Evolutionary conservation across 1,139 yeast genomes (phyloP).

Genomic region (Taiozyma sp.): DNA sequence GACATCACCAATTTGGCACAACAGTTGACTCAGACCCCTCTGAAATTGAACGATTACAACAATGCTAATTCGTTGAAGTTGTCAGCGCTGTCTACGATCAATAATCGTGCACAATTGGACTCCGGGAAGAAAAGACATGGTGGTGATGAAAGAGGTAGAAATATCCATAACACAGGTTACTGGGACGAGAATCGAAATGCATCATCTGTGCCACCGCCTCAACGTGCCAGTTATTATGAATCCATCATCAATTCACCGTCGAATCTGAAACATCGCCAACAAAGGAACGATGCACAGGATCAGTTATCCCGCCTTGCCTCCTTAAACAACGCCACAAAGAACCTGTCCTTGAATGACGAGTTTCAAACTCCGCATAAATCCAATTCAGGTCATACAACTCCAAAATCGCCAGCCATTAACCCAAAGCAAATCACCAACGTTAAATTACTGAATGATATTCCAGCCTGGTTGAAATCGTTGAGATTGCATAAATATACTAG

Average conservation of each 20-base stretch:
- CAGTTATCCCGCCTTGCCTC: slow-evolving; percentile 16
- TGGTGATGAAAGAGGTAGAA: slow-evolving; percentile 11
- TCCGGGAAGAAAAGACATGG: slow-evolving; percentile 37
- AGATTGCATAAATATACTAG: slow-evolving; percentile 93
- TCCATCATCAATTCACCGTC: slow-evolving; percentile 7
- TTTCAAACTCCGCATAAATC: slow-evolving; percentile 8
- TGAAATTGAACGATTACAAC: slow-evolving; percentile 31
- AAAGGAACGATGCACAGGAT: slow-evolving; percentile 7
- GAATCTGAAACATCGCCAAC: slow-evolving; percentile 1
- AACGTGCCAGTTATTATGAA: slow-evolving; percentile 13
- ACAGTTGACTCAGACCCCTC: slow-evolving; percentile 21
- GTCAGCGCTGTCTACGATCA: slow-evolving; percentile 61
- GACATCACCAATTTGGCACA: slow-evolving; percentile 27
- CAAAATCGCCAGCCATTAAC: slow-evolving; percentile 44
- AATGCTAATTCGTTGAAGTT: slow-evolving; percentile 47
- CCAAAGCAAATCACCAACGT: slow-evolving; percentile 63
- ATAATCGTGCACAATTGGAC: slow-evolving; percentile 56
- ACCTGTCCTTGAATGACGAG: slow-evolving; percentile 9
- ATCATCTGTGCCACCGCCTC: slow-evolving; percentile 16
- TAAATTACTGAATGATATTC: slow-evolving; percentile 69
- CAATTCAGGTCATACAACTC: slow-evolving; percentile 12
- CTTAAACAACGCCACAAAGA: slow-evolving; percentile 17
- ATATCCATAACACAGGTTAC: slow-evolving; percentile 15
- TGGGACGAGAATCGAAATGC: slow-evolving; percentile 15
- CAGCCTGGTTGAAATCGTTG: slow-evolving; percentile 87